These are phyloP conservation scores for Epicoccum nigrum DNA, from an alignment of 2,329 filamentous ascomycete genomes.

Conservation along the genomic window DNA sequence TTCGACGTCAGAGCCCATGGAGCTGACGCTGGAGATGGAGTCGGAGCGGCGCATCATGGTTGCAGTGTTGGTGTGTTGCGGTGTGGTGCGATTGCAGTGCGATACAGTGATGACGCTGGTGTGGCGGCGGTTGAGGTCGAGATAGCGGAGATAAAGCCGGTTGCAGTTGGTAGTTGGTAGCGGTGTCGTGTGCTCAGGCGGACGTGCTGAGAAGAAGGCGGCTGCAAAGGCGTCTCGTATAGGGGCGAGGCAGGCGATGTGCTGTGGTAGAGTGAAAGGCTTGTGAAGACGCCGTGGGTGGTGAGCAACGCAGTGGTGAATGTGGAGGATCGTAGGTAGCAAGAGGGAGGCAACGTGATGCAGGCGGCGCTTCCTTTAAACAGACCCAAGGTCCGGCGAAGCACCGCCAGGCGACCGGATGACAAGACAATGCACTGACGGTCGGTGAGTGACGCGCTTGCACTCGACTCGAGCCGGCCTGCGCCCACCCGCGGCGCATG, in stretches of 20 bases:
- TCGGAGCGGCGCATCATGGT: slow-evolving; percentile 47
- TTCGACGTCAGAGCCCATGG: slow-evolving; percentile 52
- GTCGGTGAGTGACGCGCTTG: slow-evolving; percentile 14
- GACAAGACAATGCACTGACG: slow-evolving; percentile 19
- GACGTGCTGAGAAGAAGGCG: background rate
- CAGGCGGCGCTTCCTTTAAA: slow-evolving; percentile 19
- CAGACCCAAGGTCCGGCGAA: slow-evolving; percentile 13
- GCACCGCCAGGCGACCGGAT: slow-evolving; percentile 16
- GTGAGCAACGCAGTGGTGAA: slow-evolving; percentile 1
- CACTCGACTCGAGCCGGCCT: slow-evolving; percentile 15
- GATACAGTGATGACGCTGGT: slow-evolving; percentile 10
- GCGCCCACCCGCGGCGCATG: slow-evolving; percentile 5
- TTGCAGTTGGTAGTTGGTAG: slow-evolving; percentile 13
- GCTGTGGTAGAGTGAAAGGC: background rate
- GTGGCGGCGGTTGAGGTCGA: slow-evolving; percentile 5
- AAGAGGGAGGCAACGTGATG: slow-evolving; percentile 10
- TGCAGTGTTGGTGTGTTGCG: slow-evolving; percentile 17
- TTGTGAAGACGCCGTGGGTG: slow-evolving; percentile 2
- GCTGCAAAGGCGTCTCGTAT: slow-evolving; percentile 1
- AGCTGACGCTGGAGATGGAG: slow-evolving; percentile 53
- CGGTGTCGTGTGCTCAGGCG: slow-evolving; percentile 12
- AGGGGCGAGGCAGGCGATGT: slow-evolving; percentile 3
- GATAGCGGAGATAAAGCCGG: slow-evolving; percentile 25
- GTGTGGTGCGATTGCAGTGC: background rate
- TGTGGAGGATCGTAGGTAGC: background rate